Evolutionary conservation across 2,329 filamentous ascomycete genomes (phyloP).

Genomic region (Fusarium aywerte): DNA sequence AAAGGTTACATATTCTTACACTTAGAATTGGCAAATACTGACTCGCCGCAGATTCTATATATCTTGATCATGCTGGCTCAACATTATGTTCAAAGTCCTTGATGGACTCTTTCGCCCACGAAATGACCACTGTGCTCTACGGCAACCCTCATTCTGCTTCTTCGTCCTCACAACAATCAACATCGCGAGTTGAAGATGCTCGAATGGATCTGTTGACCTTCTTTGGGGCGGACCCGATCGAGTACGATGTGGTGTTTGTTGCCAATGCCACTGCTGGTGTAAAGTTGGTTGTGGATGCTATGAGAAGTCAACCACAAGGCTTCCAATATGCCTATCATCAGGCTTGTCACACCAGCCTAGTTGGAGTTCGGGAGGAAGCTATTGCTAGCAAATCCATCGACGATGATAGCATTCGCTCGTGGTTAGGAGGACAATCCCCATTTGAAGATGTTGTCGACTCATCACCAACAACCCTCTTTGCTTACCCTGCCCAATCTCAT

Average conservation of each 20-base stretch:
- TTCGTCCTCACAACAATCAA: constrained; percentile 79
- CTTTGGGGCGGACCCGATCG: constrained; percentile 81
- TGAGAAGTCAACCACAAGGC: constrained; percentile 74
- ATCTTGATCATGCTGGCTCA: constrained; percentile 97
- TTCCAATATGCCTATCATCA: constrained; percentile 87
- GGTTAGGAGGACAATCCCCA: constrained; percentile 62
- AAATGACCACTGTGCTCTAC: constrained; percentile 81
- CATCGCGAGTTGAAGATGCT: constrained; percentile 78
- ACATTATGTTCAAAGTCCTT: constrained; percentile 83
- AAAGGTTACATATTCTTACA: constrained; percentile 59
- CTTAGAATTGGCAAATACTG: not conserved
- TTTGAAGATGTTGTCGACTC: constrained; percentile 39
- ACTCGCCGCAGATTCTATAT: constrained; percentile 70
- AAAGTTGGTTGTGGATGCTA: constrained; percentile 84
- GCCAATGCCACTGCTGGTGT: constrained; percentile 92
- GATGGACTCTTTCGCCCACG: constrained; percentile 80
- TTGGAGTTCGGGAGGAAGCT: constrained; percentile 82
- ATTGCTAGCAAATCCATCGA: constrained; percentile 71
- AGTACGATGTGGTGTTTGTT: constrained; percentile 91
- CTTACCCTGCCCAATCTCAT: constrained; percentile 92
- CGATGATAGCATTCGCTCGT: constrained; percentile 71
- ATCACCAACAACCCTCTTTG: constrained; percentile 65
- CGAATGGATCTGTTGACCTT: constrained; percentile 77
- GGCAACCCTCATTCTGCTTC: constrained; percentile 95
- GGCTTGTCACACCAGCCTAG: constrained; percentile 86